Evolutionary conservation across 108 stramenopile species (phyloP).

Genomic region (Chaetoceros muelleri): DNA sequence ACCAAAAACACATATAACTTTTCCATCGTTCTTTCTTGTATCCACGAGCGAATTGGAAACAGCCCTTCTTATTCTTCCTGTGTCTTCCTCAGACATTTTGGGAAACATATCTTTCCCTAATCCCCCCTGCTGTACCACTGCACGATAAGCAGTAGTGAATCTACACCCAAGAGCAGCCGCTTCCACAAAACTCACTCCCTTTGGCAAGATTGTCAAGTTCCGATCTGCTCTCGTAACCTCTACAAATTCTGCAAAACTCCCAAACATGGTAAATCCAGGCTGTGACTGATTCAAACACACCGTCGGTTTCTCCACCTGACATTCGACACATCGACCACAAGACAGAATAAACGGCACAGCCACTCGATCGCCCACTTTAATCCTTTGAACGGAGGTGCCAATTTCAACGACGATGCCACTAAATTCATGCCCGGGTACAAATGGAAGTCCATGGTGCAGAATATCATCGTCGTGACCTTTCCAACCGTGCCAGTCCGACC

Average conservation of each 20-base stretch:
- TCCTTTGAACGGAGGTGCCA: conserved; percentile 17
- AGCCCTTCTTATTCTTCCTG: conserved; percentile 2
- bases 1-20: conserved; percentile 38
- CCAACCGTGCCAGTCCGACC: conserved; percentile 76
- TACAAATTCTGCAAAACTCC: conserved; percentile 65
- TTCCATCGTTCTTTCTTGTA: neutral
- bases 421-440: conserved; percentile 70
- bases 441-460: conserved; percentile 40
- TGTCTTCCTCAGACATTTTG: too few species aligned
- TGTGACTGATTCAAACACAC: conserved; percentile 58
- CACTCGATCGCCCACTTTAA: conserved; percentile 49
- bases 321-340: conserved; percentile 53
- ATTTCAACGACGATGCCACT: conserved; percentile 54
- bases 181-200: conserved; percentile 48
- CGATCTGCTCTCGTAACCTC: conserved; percentile 49
- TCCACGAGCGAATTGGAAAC: conserved; percentile 4
- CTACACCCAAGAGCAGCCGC: conserved; percentile 77
- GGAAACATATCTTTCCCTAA: conserved; percentile 4
- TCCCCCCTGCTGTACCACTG: conserved; percentile 59
- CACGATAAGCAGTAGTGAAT: conserved; percentile 73
- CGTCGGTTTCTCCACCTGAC: conserved; percentile 30
- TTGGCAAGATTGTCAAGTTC: conserved; percentile 41
- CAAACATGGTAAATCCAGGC: conserved; percentile 62
- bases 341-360: conserved; percentile 66
- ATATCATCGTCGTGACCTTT: conserved; percentile 73